Evolutionary conservation across 2,329 filamentous ascomycete genomes (phyloP), one percentile per base, ranked within the genome.

Genomic region (Ascocoryne sarcoides): DNA sequence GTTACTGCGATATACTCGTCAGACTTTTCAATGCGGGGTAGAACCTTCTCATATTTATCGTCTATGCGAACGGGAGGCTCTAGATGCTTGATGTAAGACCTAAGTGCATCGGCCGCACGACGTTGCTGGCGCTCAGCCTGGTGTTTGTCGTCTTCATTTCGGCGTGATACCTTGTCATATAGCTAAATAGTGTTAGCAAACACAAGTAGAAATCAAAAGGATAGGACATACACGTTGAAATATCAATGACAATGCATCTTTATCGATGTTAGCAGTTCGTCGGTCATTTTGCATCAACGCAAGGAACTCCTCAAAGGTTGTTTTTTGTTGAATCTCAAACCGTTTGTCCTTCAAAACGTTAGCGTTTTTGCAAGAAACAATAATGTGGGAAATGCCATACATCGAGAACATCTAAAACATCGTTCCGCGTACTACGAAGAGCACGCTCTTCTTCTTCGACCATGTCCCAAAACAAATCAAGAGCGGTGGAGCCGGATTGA

Each of bases 391-490:
- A 28, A 5, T 7, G 10, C 67, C 80, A 69, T 63, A 92, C 86
- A 70, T 93, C 85, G 52, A 95, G 72, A 51, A 92, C 86, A 64
- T 95, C 88, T 49, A 92, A 68, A 29, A 93, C 84, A 57, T 88
- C 79, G 58, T 92, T 93, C 46, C 86, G 75, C 36, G 82, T 81
- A 36, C 77, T 80, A 46, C 89, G 82, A 35, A 95, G 69, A n/a
- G 82, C 79, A 43, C 84, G 79, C 58, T 98, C 90, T 61, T 96
- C 88, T 60, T 95, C 88, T 60, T 96, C 92, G 18, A 96, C 73
- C 35, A 89, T 70, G 60, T 98, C 92, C 87, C 90, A 95, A 67
- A 98, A 96, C 5, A 98, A 70, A 56, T 96, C 88, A 49, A 95
- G 73, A 10, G 92, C 86, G 4, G 78, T 84, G 4, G 89, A 95